These are phyloP conservation scores for Cladosporium halotolerans DNA, from an alignment of 2,329 filamentous ascomycete genomes.

Conservation along the genomic window DNA sequence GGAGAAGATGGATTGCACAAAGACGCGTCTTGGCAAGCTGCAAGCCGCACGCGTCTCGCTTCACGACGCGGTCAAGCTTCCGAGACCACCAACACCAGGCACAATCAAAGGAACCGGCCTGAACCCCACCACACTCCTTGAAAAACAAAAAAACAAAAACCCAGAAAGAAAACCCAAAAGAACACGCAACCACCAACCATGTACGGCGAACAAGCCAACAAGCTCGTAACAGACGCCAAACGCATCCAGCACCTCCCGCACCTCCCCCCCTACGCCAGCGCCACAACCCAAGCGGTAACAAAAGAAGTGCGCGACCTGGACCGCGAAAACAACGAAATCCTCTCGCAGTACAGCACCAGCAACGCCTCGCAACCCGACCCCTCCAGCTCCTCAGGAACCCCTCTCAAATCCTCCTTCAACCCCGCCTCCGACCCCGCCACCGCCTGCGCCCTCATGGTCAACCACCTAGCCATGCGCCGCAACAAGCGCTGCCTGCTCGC, in stretches of 20 bases:
- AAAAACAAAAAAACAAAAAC: too few species aligned
- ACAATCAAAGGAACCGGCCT: too few species aligned
- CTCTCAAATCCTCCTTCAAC: slow-evolving; percentile 68
- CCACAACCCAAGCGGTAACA: slow-evolving; percentile 78
- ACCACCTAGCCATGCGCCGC: slow-evolving; percentile 89
- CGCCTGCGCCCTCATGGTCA: slow-evolving; percentile 82
- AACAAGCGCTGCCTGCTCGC: slow-evolving; percentile 94
- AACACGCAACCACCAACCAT: slow-evolving; percentile 40
- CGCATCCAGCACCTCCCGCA: slow-evolving; percentile 79
- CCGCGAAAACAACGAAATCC: slow-evolving; percentile 70
- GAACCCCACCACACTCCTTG: too few species aligned
- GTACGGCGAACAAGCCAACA: slow-evolving; percentile 70
- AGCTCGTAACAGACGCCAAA: slow-evolving; percentile 95
- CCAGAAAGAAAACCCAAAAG: not conserved
- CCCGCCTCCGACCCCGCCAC: slow-evolving; percentile 74
- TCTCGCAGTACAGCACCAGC: slow-evolving; percentile 67
- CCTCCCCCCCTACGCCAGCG: slow-evolving; percentile 86
- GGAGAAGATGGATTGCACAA: too few species aligned
- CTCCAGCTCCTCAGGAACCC: slow-evolving; percentile 24
- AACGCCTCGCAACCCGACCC: slow-evolving; percentile 16
- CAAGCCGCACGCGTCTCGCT: too few species aligned
- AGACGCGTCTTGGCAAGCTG: too few species aligned
- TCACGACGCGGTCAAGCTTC: too few species aligned
- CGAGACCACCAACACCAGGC: too few species aligned
- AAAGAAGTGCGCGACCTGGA: slow-evolving; percentile 92